Base-by-base conservation (phyloP, 208 protist genomes). In the Leishmania arabica region DNA sequence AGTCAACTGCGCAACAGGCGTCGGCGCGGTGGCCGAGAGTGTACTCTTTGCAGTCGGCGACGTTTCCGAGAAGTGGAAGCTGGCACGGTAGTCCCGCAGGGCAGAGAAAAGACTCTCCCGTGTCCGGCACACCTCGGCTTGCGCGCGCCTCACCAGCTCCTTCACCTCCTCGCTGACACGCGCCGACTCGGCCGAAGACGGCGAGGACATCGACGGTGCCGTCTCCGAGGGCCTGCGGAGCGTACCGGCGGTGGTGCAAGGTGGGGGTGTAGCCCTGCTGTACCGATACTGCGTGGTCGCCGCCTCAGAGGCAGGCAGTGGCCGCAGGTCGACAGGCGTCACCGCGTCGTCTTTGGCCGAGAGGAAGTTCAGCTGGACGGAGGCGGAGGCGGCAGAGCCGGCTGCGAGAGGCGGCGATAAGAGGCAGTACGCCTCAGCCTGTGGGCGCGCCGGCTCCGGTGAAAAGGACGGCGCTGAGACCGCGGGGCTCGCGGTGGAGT, bases 111-210 rank as follows among this genome's bases (percentile, higher is more conserved):
- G 86, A 51, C 88, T 94, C 60, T 92, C 84, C 71, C 93, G 92
- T 15, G 92, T 92, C 19, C 88, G 90, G 21, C 85, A 89, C 70
- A 97, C 84, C 77, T 95, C 87, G 62, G 89, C 90, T 75, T 92
- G 88, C 3, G 92, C 91, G 49, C 83, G 82, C 79, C 89, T 82
- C 62, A 97, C 88, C 78, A 97, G 78, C 72, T 85, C 85, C 31
- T 75, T 69, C 84, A 95, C 86, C 69, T 97, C 93, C 17, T 92
- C 91, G 75, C 91, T 94, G 47, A 91, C 84, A 24, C 90, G 90
- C 42, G 51, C 70, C 31, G 83, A 87, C 53, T 88, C 80, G 62
- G 74, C 49, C 58, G 77, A 82, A 58, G 74, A 80, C 60, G 75
- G 77, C 70, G 68, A 84, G 54, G 71, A 56, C 15, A 60, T 51